These are phyloP conservation scores for Colletotrichum filicis DNA, from an alignment of 2,329 filamentous ascomycete species.

Conservation along the genomic window DNA sequence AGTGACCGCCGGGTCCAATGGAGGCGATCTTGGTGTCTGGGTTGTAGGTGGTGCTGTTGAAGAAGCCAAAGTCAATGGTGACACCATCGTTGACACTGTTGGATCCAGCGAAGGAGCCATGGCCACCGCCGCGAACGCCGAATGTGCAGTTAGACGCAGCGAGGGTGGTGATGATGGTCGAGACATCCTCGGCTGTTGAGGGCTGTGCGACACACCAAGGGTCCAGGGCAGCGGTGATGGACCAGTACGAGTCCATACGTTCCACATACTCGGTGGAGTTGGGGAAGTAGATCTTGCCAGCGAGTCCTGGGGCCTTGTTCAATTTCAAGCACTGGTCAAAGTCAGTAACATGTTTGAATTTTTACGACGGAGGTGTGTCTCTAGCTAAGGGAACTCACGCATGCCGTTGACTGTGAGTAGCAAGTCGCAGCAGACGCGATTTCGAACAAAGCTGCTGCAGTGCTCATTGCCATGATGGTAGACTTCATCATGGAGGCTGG, in stretches of 20 bases:
- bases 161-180: conserved; percentile 47
- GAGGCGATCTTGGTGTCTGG: conserved; percentile 42
- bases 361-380: not conserved
- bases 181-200: conserved; percentile 47
- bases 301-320: conserved; percentile 37
- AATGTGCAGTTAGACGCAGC: conserved; percentile 45
- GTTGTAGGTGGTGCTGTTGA: conserved; percentile 46
- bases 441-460: not conserved
- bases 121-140: conserved; percentile 52
- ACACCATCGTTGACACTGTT: conserved; percentile 51
- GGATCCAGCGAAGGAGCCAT: conserved; percentile 45
- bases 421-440: not conserved
- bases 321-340: conserved; percentile 43
- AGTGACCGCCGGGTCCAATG: conserved; percentile 49
- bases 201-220: conserved; percentile 51
- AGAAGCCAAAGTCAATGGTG: conserved; percentile 48
- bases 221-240: conserved; percentile 46
- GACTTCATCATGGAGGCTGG: not conserved
- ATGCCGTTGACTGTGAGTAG: not conserved
- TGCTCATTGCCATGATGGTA: not conserved
- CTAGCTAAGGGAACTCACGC: conserved; percentile 2
- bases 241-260: conserved; percentile 50
- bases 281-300: conserved; percentile 44
- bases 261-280: conserved; percentile 41
- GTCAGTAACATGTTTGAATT: not conserved